Conservation (phyloP, 306 rosid genomes). For the Vachellia pachyceras region DNA sequence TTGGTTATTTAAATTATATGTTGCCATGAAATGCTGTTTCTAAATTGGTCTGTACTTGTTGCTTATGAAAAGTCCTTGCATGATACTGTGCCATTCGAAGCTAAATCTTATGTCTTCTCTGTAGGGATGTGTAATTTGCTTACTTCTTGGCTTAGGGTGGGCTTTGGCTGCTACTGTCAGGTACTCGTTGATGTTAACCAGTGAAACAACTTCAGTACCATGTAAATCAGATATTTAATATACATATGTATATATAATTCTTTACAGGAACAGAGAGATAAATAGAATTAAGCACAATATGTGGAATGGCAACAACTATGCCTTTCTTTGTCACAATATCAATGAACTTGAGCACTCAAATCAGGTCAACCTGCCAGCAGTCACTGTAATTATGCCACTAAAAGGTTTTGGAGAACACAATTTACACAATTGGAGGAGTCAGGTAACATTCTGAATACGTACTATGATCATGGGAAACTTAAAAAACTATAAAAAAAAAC, state of each 20-base stretch:
- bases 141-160: conserved; percentile 86
- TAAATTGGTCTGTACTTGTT: not conserved
- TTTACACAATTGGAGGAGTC: conserved; percentile 92
- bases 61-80: not conserved
- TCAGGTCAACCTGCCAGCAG: conserved; percentile 87
- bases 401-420: conserved; percentile 99
- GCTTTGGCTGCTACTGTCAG: conserved; percentile 90
- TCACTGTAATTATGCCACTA: conserved; percentile 88
- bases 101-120: conserved; percentile 27
- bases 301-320: conserved; percentile 70
- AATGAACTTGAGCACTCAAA: conserved; percentile 83
- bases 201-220: conserved; percentile 22
- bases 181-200: conserved; percentile 46
- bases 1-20: conserved; percentile 10
- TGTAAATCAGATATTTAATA: conserved; percentile 16
- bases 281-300: conserved; percentile 66
- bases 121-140: conserved; percentile 87
- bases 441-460: conserved; percentile 54
- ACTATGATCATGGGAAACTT: not conserved
- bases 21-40: conserved; percentile 22
- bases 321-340: conserved; percentile 82
- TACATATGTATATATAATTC: not conserved
- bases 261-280: conserved; percentile 86
- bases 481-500: not conserved
- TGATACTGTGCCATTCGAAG: not conserved